Evolutionary conservation across 257 asterid species (phyloP), one percentile per base, ranked within the genome.

Genomic region (Hygrophila difformis): DNA sequence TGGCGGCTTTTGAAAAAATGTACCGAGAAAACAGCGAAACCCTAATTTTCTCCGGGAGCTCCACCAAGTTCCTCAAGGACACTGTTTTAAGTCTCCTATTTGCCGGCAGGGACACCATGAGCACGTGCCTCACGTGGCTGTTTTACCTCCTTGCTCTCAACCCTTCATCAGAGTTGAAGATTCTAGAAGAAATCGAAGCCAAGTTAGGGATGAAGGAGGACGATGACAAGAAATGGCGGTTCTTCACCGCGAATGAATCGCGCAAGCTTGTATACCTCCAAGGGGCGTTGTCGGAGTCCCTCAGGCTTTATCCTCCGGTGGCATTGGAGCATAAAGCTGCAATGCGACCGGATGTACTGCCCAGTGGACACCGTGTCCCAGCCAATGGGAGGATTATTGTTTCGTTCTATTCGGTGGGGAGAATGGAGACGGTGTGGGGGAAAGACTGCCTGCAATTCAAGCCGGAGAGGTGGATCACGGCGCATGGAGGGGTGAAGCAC

Each of bases 371-470:
- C n/a, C 5, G 4, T 4, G 14, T 73, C 1, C 12, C 8, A 0
- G 14, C 26, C 6, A 37, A 61, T 8, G 14, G 55, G 1, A 73
- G 47, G 55, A 12, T 69, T 1, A 59, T 68, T 15, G 3, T 73
- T 2, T 65, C 73, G 0, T 55, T 73, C 49, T 73, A 68, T 4
- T 51, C 72, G 0, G 49, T 38, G 33, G 78, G 78, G 18, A 59
- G 78, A 33, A 67, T 66, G 78, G 78, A 62, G 71, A 14, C 23
- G 0, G 46, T 67, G 12, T 67, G 79, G 79, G 79, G 78, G 16
- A 63, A 71, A 10, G 72, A 71, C 24, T 67, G 72, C 65, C 12
- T 67, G 3, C 64, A 72, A 4, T 72, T 72, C 57, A 67, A 45
- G 61, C 79, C 75, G 1, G 72, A 67, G 57, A 67, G 72, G 22